Percentiles rank a stretch among this genome's conserved stretches.
These are phyloP conservation scores for Psilocybe mexicana DNA, from an alignment of 1,284 basidiomycete genomes.

Conservation along the genomic window DNA sequence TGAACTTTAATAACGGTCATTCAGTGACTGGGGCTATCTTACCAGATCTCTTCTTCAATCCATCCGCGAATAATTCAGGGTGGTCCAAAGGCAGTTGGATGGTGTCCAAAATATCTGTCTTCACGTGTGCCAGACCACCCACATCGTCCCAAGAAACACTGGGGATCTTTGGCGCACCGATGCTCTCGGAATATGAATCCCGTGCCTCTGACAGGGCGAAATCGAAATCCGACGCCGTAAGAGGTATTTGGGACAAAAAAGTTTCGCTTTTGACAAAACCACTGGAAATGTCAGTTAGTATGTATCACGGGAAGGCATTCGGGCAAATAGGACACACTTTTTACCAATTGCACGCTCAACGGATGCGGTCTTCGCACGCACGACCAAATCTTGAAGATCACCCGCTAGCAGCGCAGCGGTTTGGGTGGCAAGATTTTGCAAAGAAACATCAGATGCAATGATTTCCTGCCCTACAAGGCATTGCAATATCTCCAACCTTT, in stretches of 20 bases:
- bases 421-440: conserved; percentile 76
- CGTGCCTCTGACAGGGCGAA: conserved; percentile 77
- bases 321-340: conserved; percentile 33
- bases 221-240: conserved; percentile 75
- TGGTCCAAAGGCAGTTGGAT: conserved; percentile 94
- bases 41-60: conserved; percentile 96
- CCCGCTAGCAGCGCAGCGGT: conserved; percentile 90
- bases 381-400: conserved; percentile 78
- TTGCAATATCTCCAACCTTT: conserved; percentile 67
- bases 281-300: background rate
- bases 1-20: background rate
- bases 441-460: conserved; percentile 79
- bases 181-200: conserved; percentile 84
- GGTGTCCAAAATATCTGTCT: conserved; percentile 94
- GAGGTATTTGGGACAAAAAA: conserved; percentile 46
- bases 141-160: conserved; percentile 98
- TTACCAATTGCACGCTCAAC: conserved; percentile 51
- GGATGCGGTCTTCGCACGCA: conserved; percentile 61
- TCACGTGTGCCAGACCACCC: conserved; percentile 88
- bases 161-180: conserved; percentile 96
- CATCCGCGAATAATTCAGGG: conserved; percentile 91
- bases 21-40: conserved; percentile 16
- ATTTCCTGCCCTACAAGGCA: conserved; percentile 45
- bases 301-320: background rate
- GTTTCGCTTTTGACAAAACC: background rate